phyloP scores from a whole-genome alignment of 1,139 yeast genomes.

The Insectozyma bohioensis region DNA sequence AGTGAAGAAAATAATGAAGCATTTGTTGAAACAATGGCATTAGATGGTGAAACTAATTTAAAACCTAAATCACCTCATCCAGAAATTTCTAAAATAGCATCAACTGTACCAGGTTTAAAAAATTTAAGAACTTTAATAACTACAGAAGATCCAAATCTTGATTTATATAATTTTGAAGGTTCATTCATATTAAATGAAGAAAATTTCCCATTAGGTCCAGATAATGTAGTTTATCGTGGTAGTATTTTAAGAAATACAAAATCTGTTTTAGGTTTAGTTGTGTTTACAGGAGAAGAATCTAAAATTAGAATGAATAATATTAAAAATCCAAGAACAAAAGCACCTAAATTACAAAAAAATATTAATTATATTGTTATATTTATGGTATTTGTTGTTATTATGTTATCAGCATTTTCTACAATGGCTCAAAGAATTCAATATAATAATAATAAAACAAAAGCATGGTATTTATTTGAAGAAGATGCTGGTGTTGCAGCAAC shows the following conservation, averaged over 20 bases:
- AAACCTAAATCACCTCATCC: constrained; percentile 71
- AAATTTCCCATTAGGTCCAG: constrained; percentile 66
- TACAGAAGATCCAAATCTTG: constrained; percentile 88
- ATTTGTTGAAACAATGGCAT: constrained; percentile 92
- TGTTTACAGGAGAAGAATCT: constrained; percentile 94
- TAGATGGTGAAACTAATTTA: constrained; percentile 94
- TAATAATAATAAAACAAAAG: constrained; percentile 39
- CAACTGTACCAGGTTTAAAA: constrained; percentile 52
- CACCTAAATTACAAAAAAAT: constrained; percentile 83
- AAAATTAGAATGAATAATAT: constrained; percentile 95
- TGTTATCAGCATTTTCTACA: constrained; percentile 75
- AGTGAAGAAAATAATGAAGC: constrained; percentile 67
- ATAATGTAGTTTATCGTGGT: constrained; percentile 85
- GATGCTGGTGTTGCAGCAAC: constrained; percentile 92
- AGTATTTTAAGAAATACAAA: constrained; percentile 82
- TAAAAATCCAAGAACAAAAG: constrained; percentile 84
- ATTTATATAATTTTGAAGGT: constrained; percentile 91
- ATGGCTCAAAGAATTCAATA: constrained; percentile 69
- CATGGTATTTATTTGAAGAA: constrained; percentile 73
- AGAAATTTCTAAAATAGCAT: constrained; percentile 52
- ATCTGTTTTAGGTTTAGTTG: constrained; percentile 70
- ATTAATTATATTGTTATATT: constrained; percentile 82
- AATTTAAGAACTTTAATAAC: constrained; percentile 53
- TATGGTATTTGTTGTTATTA: constrained; percentile 81
- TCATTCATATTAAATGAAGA: constrained; percentile 22